Evolutionary conservation across 345 rosid species (phyloP).

Genomic region (Cardamine resedifolia): DNA sequence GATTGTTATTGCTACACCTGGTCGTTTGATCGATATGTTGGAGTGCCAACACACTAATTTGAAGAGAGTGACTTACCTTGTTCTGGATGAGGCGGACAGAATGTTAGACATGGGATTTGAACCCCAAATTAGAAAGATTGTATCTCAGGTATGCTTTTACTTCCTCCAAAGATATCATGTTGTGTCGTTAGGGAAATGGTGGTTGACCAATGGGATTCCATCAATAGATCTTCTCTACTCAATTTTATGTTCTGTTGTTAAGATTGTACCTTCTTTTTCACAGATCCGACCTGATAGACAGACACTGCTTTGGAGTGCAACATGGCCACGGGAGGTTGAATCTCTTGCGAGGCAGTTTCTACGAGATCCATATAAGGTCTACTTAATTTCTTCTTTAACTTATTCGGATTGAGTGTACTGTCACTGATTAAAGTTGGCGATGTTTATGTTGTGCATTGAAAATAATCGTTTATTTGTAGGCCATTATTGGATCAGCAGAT

Average conservation of each 20-base stretch:
- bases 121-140: constrained; percentile 91
- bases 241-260: neutral
- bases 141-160: constrained; percentile 60
- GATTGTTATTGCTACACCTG: constrained; percentile 95
- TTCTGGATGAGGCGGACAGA: constrained; percentile 94
- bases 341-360: constrained; percentile 86
- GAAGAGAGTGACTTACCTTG: constrained; percentile 89
- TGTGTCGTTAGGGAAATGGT: neutral
- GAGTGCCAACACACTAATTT: constrained; percentile 82
- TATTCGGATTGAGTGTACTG: constrained; percentile 4
- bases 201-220: neutral
- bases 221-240: neutral
- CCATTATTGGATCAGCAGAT: constrained; percentile 76
- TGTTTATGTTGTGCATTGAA: constrained; percentile 16
- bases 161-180: constrained; percentile 5
- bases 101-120: constrained; percentile 99
- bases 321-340: constrained; percentile 98
- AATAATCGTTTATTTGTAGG: constrained; percentile 43
- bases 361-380: constrained; percentile 83
- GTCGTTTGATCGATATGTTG: constrained; percentile 93
- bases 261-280: constrained; percentile 14
- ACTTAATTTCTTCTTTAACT: neutral
- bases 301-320: constrained; percentile 97
- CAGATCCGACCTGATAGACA: constrained; percentile 99
- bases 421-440: neutral